Percentiles rank a stretch among this genome's conserved stretches.
Conservation (phyloP, 495 filamentous ascomycete species). For the Hyaloscypha bicolor region DNA sequence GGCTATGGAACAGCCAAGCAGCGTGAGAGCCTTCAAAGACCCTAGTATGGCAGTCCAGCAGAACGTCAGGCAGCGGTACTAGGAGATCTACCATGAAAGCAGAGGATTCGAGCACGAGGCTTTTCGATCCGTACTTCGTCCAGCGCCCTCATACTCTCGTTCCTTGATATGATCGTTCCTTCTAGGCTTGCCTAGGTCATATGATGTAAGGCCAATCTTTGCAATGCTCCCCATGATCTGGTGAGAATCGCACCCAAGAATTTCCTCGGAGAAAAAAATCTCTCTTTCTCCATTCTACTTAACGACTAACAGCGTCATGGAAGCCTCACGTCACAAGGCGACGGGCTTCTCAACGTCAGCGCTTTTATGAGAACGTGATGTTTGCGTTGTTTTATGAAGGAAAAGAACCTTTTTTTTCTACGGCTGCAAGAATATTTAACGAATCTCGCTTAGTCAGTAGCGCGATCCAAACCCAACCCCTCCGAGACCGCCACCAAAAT, state of each 20-base stretch:
- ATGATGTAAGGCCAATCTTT: constrained; percentile 68
- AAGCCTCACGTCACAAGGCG: constrained; percentile 36
- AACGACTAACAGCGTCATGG: constrained; percentile 67
- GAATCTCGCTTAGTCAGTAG: background rate
- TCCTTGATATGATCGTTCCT: background rate
- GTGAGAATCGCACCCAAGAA: constrained; percentile 68
- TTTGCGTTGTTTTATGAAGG: constrained; percentile 60
- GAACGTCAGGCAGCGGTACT: too few relatives aligned
- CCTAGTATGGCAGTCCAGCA: too few relatives aligned
- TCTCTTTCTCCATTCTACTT: constrained; percentile 63
- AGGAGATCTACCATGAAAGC: background rate
- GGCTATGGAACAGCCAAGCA: too few relatives aligned
- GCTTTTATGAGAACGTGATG: constrained; percentile 65
- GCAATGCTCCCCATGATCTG: constrained; percentile 58
- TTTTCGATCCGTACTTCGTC: background rate
- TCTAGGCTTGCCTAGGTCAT: background rate
- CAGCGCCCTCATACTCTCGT: background rate
- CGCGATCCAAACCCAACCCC: background rate
- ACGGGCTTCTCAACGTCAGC: constrained; percentile 55
- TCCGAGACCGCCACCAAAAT: background rate
- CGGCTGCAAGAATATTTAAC: background rate
- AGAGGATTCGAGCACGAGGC: background rate
- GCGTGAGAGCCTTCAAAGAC: too few relatives aligned
- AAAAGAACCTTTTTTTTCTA: background rate
- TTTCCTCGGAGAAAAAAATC: constrained; percentile 36